Evolutionary conservation across 257 asterid species (phyloP), one percentile per base, ranked within the genome.

Genomic region (Forsythia viridissima): DNA sequence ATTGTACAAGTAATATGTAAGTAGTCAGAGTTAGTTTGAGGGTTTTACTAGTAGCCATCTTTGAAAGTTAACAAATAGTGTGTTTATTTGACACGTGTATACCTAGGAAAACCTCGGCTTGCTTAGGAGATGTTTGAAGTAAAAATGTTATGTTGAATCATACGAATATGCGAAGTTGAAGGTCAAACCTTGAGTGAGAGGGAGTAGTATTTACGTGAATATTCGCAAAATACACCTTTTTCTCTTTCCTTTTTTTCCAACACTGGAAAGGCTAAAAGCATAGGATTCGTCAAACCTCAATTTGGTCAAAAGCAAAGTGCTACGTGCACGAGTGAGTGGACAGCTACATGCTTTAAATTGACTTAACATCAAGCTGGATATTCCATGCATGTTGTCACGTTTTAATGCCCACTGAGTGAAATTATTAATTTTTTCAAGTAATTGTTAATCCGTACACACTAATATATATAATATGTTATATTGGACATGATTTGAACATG

Each of bases 261-360:
- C 66, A 74, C 52, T 74, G 12, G 4, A n/a, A 79, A 72, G 46
- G 30, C n/a, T 40, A 10, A 59, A 77, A 71, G 92, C 84, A 84
- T 88, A 84, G 38, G 88, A 84, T 88, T 88, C 92, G 83, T 82
- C 88, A 80, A 80, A 81, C 74, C 48, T 73, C 82, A 82, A 48
- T 79, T 51, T 70, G 82, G 90, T 85, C 91, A 85, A 87, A 87
- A 84, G 86, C 20, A 43, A 20, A 44, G 52, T 10, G 39, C 63
- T 72, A 13, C 72, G 40, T 55, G 74, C 73, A 78, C 43, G 81
- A 65, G 82, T 52, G 81, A 13, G 63, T 66, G 80, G 81, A 76
- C 80, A 48, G 59, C 71, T 75, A 37, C 43, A 70, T 79, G 74
- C 83, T 74, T 20, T 21, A 82, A 41, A 34, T 39, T 55, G 75